Conservation (phyloP, 2,329 filamentous ascomycete species). For the Aspergillus pseudoterreus region DNA sequence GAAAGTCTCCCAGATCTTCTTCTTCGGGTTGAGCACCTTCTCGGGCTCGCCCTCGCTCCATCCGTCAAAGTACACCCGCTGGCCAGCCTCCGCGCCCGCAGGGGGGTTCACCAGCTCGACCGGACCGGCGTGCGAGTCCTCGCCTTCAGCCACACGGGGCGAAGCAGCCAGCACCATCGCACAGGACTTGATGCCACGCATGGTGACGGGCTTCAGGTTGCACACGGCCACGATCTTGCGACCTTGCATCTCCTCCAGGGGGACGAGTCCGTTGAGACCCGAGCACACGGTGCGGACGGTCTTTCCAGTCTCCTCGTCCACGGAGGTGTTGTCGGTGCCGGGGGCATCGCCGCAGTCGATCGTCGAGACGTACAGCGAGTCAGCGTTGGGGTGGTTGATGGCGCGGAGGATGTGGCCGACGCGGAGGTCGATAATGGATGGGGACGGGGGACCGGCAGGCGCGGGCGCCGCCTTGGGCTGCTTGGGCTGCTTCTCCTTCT, state of each 20-base stretch:
- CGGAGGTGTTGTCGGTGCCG: slow-evolving; percentile 77
- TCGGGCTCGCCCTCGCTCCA: slow-evolving; percentile 86
- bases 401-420: slow-evolving; percentile 98
- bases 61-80: slow-evolving; percentile 88
- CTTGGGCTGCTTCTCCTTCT: slow-evolving; percentile 75
- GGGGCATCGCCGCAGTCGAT: slow-evolving; percentile 89
- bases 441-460: slow-evolving; percentile 72
- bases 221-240: slow-evolving; percentile 94
- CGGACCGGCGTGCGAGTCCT: slow-evolving; percentile 79
- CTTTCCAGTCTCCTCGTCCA: slow-evolving; percentile 79
- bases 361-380: slow-evolving; percentile 91
- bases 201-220: slow-evolving; percentile 98
- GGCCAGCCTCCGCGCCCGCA: slow-evolving; percentile 72
- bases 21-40: slow-evolving; percentile 94
- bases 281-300: slow-evolving; percentile 94
- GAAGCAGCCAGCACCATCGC: slow-evolving; percentile 97
- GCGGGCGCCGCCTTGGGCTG: slow-evolving; percentile 70
- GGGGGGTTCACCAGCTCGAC: slow-evolving; percentile 91
- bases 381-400: slow-evolving; percentile 91
- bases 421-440: slow-evolving; percentile 85
- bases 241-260: slow-evolving; percentile 92
- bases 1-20: slow-evolving; percentile 97
- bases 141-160: slow-evolving; percentile 75
- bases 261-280: slow-evolving; percentile 86
- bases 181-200: slow-evolving; percentile 78